These are phyloP conservation scores for Amanita muscaria DNA, from an alignment of 768 basidiomycete species.

Conservation along the genomic window DNA sequence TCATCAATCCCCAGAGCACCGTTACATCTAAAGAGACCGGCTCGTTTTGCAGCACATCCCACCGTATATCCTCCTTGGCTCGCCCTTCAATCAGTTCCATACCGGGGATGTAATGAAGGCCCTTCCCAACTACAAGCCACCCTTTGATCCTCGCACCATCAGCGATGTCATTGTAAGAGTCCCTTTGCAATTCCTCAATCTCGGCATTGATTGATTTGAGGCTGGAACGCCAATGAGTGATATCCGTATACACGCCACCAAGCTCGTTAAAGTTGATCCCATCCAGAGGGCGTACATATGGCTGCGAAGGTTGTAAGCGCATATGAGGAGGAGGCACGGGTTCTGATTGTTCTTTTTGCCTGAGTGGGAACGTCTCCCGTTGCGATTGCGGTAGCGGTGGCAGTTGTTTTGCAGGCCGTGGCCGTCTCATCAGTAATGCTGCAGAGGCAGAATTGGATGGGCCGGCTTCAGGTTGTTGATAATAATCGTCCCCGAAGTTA, in stretches of 20 bases:
- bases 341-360: constrained; percentile 25
- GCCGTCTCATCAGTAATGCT: constrained; percentile 16
- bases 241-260: constrained; percentile 57
- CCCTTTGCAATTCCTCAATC: constrained; percentile 59
- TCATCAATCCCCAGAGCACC: constrained; percentile 51
- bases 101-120: constrained; percentile 52
- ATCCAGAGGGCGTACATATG: constrained; percentile 69
- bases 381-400: constrained; percentile 19
- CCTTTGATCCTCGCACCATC: constrained; percentile 63
- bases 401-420: constrained; percentile 28
- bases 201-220: constrained; percentile 68
- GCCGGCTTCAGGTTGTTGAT: constrained; percentile 1
- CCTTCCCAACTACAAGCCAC: constrained; percentile 70
- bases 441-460: background rate
- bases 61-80: constrained; percentile 76
- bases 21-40: constrained; percentile 34
- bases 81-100: constrained; percentile 67
- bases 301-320: constrained; percentile 57
- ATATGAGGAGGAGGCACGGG: constrained; percentile 55
- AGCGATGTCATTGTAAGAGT: constrained; percentile 64
- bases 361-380: constrained; percentile 61
- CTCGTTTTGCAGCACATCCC: constrained; percentile 66
- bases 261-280: constrained; percentile 61
- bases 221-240: constrained; percentile 59
- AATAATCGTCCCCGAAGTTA: constrained; percentile 25